Evolutionary conservation across 2,329 filamentous ascomycete genomes (phyloP), one percentile per base, ranked within the genome.

Genomic region (Diplocarpon mali): DNA sequence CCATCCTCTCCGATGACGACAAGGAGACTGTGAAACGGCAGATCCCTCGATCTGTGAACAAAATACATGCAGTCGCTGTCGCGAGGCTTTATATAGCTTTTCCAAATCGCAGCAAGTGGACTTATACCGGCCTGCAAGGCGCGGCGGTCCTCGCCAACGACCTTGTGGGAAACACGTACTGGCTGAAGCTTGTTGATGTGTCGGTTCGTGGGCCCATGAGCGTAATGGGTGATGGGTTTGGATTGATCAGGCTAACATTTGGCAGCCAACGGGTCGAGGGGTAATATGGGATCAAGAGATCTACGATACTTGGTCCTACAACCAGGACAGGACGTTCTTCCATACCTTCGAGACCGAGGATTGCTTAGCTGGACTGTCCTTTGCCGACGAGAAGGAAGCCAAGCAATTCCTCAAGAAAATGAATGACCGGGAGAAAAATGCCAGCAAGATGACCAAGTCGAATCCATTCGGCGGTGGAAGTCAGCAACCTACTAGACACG

Each of bases 231-330:
- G 30, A 40, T 9, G 16, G 13, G 15, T 31, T 14, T 14, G 12
- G 17, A 35, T 27, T 30, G 24, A 9, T 34, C 14, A 41, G 46
- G 43, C 55, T 58, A 51, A 58, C 42, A 40, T 38, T 39, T 13
- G 29, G 37, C 60, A 90, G 82, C 75, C 86, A 46, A 71, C 82
- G 40, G 81, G 79, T 61, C 78, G 83, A 62, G 89, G 90, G 46
- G 88, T 95, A 40, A 83, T 95, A 59, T 95, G 87, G 87, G 89
- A 95, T 60, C 90, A 96, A 68, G 92, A 98, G 67, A 87, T 98
- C 58, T 98, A 94, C 68, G 90, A 98, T 57, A 80, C 80, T 40
- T 96, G 94, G 73, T 72, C 74, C 52, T 98, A 96, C 71, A 95
- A 95, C 67, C 90, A 95, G 62, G 92, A 98, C 64, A 82, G 92